Evolutionary conservation across 2,329 filamentous ascomycete genomes (phyloP), one percentile per base, ranked within the genome.

Genomic region (Akanthomyces uredinophilus): DNA sequence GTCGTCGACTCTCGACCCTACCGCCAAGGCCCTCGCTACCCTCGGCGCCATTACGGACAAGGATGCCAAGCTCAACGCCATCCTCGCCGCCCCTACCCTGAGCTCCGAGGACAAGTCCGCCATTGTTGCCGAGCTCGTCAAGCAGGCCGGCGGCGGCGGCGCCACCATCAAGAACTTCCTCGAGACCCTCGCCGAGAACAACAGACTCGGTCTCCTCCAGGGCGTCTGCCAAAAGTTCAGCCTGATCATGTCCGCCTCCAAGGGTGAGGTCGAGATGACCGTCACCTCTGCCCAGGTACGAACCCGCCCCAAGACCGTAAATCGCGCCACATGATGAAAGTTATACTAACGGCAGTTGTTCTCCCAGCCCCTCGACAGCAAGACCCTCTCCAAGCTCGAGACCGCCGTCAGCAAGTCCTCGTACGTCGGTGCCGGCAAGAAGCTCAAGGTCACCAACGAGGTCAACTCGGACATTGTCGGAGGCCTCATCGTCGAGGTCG

Each of bases 391-490:
- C 77, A 90, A 95, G 74, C 86, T 99, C 70, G 93, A 99, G 84
- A 80, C 81, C 69, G 92, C 93, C 70, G 87, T 98, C 72, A 76
- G 88, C 80, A 98, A 97, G 86, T 96, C 92, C 66, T 79, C 88
- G 75, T 96, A 92, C 81, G 87, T 93, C 70, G 88, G 89, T 74
- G 85, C 90, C 77, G 93, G 93, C 82, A 93, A 97, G 89, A 98
- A 96, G 85, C 87, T 98, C 79, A 98, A 96, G 89, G 90, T 98
- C 72, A 91, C 92, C 71, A 90, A 96, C 81, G 89, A 92, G 90
- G 90, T 98, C 78, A 95, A 96, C 86, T 85, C 94, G 65, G 94
- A 98, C 64, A 94, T 99, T 74, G 80, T 96, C 68, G 95, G 95
- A 69, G 95, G 95, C 66, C 87, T 99, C 69, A 80, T 99, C 68